phyloP scores from a whole-genome alignment of 2,329 filamentous ascomycete species.

The Pseudogymnoascus sp. region DNA sequence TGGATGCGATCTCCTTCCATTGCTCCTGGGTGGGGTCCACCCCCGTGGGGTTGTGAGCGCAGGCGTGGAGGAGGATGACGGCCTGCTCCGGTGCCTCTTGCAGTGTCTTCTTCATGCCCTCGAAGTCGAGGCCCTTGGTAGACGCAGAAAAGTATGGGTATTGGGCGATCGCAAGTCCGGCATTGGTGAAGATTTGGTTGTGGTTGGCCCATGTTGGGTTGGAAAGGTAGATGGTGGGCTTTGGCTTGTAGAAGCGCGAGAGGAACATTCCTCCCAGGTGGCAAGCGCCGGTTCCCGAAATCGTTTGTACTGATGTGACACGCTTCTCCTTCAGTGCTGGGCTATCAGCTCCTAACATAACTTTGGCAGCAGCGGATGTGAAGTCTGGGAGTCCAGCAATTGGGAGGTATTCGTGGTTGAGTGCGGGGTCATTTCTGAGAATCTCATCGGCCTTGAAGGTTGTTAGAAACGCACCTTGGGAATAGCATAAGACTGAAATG shows the following conservation, averaged over 20 bases:
- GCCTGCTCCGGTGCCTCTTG: slow-evolving; percentile 65
- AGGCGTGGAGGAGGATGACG: slow-evolving; percentile 87
- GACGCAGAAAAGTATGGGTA: slow-evolving; percentile 93
- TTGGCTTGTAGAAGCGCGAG: slow-evolving; percentile 74
- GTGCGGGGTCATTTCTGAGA: slow-evolving; percentile 75
- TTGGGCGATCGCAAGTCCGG: slow-evolving; percentile 64
- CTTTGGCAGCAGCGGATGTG: slow-evolving; percentile 81
- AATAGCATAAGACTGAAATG: slow-evolving; percentile 3
- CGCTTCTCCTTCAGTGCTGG: slow-evolving; percentile 79
- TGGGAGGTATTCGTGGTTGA: slow-evolving; percentile 97
- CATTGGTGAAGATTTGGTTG: slow-evolving; percentile 95
- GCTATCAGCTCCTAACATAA: slow-evolving; percentile 73
- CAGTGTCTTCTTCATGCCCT: slow-evolving; percentile 72
- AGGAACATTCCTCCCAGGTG: slow-evolving; percentile 93
- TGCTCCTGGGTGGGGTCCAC: slow-evolving; percentile 91
- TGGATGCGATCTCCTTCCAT: slow-evolving; percentile 79
- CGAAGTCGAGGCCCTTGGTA: slow-evolving; percentile 86
- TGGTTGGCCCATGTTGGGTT: slow-evolving; percentile 98
- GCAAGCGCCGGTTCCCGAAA: slow-evolving; percentile 92
- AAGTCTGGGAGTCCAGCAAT: slow-evolving; percentile 84
- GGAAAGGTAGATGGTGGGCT: slow-evolving; percentile 78
- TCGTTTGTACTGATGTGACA: slow-evolving; percentile 76
- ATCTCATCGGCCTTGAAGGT: slow-evolving; percentile 72
- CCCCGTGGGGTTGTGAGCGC: slow-evolving; percentile 96
- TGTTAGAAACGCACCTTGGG: not conserved